Conservation (phyloP, 1,284 basidiomycete genomes). For the Rhodotorula sp. region DNA sequence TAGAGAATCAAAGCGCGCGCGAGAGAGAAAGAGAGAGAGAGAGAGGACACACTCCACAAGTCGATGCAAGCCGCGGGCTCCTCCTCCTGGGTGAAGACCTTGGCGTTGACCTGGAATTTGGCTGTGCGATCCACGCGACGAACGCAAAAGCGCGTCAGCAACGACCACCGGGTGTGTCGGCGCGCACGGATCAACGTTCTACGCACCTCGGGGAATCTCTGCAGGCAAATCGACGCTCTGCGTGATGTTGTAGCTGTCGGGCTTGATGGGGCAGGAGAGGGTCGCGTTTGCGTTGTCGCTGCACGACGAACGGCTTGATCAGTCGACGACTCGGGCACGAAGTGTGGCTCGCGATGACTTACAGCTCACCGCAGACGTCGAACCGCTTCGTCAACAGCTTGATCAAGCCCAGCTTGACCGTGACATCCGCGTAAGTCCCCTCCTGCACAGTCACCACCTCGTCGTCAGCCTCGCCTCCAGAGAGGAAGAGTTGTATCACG, state of each 20-base stretch:
- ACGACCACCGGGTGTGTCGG: slow-evolving; percentile 1
- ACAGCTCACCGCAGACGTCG: slow-evolving; percentile 90
- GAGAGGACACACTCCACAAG: slow-evolving; percentile 50
- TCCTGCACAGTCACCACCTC: background rate
- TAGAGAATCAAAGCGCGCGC: no score
- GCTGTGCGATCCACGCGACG: slow-evolving; percentile 57
- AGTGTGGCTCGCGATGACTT: slow-evolving; percentile 49
- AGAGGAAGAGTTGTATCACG: slow-evolving; percentile 18
- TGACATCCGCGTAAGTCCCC: slow-evolving; percentile 82
- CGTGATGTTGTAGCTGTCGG: slow-evolving; percentile 65
- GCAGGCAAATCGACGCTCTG: slow-evolving; percentile 80
- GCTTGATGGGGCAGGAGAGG: slow-evolving; percentile 74
- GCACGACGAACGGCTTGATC: slow-evolving; percentile 48
- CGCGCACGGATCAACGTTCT: no score
- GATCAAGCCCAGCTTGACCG: slow-evolving; percentile 82
- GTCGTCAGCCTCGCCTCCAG: background rate
- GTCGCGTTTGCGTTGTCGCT: slow-evolving; percentile 62
- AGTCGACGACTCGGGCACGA: background rate
- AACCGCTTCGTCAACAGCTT: slow-evolving; percentile 77
- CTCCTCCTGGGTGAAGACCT: slow-evolving; percentile 71
- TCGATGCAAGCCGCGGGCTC: slow-evolving; percentile 77
- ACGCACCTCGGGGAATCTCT: slow-evolving; percentile 80
- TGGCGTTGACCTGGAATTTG: slow-evolving; percentile 74
- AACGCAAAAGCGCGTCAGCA: background rate
- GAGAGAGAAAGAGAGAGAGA: no score